Conservation (phyloP, 1,139 yeast species). For the Geotrichum siamense region DNA sequence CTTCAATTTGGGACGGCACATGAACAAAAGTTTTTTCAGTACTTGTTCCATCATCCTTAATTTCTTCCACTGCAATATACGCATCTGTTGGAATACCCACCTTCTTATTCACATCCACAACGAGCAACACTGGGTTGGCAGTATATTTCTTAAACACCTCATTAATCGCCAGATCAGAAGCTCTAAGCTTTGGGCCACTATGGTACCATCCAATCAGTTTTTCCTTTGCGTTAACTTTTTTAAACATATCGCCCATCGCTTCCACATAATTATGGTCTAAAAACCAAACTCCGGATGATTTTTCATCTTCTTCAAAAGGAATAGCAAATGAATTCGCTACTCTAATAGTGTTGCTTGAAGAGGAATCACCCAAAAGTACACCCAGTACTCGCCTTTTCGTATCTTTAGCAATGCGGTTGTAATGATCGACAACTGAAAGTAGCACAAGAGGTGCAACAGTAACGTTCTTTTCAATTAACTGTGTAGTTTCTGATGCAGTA, state of each 20-base stretch:
- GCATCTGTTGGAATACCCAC: slow-evolving; percentile 95
- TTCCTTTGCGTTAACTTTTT: slow-evolving; percentile 94
- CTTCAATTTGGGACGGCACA: slow-evolving; percentile 86
- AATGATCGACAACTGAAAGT: slow-evolving; percentile 91
- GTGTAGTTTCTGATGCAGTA: slow-evolving; percentile 19
- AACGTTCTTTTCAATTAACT: slow-evolving; percentile 47
- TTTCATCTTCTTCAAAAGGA: slow-evolving; percentile 96
- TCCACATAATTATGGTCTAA: slow-evolving; percentile 95
- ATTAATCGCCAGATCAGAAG: slow-evolving; percentile 85
- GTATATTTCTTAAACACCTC: slow-evolving; percentile 83
- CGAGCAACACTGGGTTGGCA: slow-evolving; percentile 71
- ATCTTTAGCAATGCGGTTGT: slow-evolving; percentile 70
- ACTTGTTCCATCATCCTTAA: slow-evolving; percentile 92
- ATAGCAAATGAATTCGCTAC: slow-evolving; percentile 50
- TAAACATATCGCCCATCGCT: slow-evolving; percentile 96
- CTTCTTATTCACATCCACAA: slow-evolving; percentile 77
- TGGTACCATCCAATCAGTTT: slow-evolving; percentile 98
- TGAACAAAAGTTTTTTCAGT: slow-evolving; percentile 91
- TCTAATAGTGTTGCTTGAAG: slow-evolving; percentile 37
- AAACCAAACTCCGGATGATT: slow-evolving; percentile 92
- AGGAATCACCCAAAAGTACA: slow-evolving; percentile 85
- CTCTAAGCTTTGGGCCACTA: slow-evolving; percentile 86
- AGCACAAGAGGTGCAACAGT: slow-evolving; percentile 94
- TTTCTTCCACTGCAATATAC: slow-evolving; percentile 88
- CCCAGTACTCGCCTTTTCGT: slow-evolving; percentile 85